Evolutionary conservation across 2,329 filamentous ascomycete genomes (phyloP).

Genomic region (Diaporthe nobilis): DNA sequence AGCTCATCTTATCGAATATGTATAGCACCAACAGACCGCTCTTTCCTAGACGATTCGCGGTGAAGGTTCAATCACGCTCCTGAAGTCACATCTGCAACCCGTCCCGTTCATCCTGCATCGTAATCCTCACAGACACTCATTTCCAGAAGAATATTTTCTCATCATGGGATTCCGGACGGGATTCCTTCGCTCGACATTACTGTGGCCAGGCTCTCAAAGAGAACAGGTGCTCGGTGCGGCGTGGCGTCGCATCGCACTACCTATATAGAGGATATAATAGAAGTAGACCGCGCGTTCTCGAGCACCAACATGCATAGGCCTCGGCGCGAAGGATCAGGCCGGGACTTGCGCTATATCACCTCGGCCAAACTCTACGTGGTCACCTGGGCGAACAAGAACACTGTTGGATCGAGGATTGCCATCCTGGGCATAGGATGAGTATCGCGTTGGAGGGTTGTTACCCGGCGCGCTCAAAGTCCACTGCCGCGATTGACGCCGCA

Average conservation of each 20-base stretch:
- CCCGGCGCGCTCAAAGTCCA: neutral
- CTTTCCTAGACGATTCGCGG: neutral
- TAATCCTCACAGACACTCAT: neutral
- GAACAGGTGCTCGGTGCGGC: neutral
- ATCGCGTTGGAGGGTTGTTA: neutral
- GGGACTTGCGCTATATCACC: slow-evolving; percentile 8
- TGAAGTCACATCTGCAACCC: neutral
- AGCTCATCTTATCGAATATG: neutral
- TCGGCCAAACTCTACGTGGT: slow-evolving; percentile 4
- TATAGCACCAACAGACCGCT: neutral
- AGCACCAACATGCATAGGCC: slow-evolving; percentile 15
- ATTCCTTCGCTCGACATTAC: neutral
- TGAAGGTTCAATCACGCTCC: neutral
- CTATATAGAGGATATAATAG: slow-evolving; percentile 8
- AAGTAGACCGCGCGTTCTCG: slow-evolving; percentile 13
- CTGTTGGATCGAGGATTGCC: slow-evolving; percentile 9
- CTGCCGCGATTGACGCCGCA: slow-evolving; percentile 25
- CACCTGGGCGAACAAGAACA: slow-evolving; percentile 1
- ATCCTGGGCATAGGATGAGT: neutral
- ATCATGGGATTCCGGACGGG: neutral
- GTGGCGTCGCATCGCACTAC: slow-evolving; percentile 23
- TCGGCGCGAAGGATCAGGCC: slow-evolving; percentile 25
- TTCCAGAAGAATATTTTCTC: neutral
- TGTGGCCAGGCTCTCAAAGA: neutral
- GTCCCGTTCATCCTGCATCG: neutral